Percentiles rank a stretch among this genome's conserved stretches.
These are phyloP conservation scores for Globisporangium sylvaticum DNA, from an alignment of 352 stramenopile species.

Conservation along the genomic window DNA sequence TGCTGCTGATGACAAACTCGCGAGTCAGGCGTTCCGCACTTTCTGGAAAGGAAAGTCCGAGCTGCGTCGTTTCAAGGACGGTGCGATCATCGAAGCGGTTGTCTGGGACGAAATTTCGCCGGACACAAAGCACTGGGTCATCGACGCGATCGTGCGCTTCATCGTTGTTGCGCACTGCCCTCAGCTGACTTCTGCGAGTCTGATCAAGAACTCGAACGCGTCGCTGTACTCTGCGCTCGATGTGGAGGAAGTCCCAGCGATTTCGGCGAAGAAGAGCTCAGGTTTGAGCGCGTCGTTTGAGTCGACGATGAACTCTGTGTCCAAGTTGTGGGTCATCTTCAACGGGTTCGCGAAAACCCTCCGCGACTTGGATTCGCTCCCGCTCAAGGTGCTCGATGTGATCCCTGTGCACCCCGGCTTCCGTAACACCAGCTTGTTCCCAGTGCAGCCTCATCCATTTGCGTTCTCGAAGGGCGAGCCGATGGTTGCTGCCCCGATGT, in stretches of 20 bases:
- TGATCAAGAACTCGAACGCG: conserved; percentile 76
- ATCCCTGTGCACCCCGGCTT: conserved; percentile 76
- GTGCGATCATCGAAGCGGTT: conserved; percentile 85
- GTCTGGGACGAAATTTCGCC: conserved; percentile 81
- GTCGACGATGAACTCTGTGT: conserved; percentile 72
- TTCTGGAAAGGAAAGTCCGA: conserved; percentile 90
- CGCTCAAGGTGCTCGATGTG: conserved; percentile 84
- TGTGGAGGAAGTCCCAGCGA: conserved; percentile 39
- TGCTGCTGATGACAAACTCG: conserved; percentile 72
- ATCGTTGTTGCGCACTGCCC: conserved; percentile 67
- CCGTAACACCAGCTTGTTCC: conserved; percentile 85
- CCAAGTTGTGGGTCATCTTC: conserved; percentile 76
- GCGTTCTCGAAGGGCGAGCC: conserved; percentile 76
- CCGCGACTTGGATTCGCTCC: conserved; percentile 72
- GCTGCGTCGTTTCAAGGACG: conserved; percentile 88
- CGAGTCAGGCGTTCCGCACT: conserved; percentile 65
- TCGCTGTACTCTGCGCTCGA: conserved; percentile 67
- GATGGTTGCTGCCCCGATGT: conserved; percentile 41
- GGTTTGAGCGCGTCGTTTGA: conserved; percentile 51
- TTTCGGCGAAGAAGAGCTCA: conserved; percentile 33
- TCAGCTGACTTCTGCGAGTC: conserved; percentile 31
- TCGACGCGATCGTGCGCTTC: conserved; percentile 76
- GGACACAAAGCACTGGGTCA: conserved; percentile 64
- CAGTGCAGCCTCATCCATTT: conserved; percentile 79
- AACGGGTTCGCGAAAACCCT: conserved; percentile 78